Evolutionary conservation across 2,329 filamentous ascomycete genomes (phyloP).

Genomic region (Davidsoniella eucalypti): DNA sequence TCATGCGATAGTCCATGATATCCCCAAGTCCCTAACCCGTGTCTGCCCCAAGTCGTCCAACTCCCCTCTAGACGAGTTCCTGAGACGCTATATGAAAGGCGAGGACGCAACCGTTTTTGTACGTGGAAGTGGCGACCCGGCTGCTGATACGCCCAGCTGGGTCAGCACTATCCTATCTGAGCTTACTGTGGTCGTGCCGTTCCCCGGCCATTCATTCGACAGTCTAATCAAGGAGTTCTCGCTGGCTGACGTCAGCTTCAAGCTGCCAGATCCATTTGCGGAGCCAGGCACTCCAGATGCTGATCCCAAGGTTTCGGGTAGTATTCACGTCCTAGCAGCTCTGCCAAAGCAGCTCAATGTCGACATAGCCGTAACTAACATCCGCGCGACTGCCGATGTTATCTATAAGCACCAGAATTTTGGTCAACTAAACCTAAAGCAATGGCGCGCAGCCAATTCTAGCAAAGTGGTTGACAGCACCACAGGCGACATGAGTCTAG

Average conservation of each 20-base stretch:
- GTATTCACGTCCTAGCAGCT: slow-evolving; percentile 60
- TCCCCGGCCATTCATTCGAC: slow-evolving; percentile 68
- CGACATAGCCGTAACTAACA: slow-evolving; percentile 56
- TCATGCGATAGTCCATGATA: slow-evolving; percentile 51
- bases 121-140: slow-evolving; percentile 54
- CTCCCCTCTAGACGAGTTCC: slow-evolving; percentile 70
- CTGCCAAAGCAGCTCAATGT: slow-evolving; percentile 81
- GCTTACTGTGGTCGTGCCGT: slow-evolving; percentile 67
- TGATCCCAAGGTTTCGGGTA: slow-evolving; percentile 66
- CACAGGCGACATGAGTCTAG: slow-evolving; percentile 42
- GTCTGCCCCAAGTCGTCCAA: slow-evolving; percentile 60
- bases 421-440: slow-evolving; percentile 58
- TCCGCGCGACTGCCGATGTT: slow-evolving; percentile 65
- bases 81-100: slow-evolving; percentile 69
- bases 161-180: slow-evolving; percentile 63
- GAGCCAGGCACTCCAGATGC: slow-evolving; percentile 57
- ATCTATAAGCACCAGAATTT: slow-evolving; percentile 64
- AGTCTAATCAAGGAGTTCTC: slow-evolving; percentile 78
- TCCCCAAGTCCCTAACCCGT: slow-evolving; percentile 57
- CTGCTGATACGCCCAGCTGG: slow-evolving; percentile 58
- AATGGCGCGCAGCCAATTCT: slow-evolving; percentile 78
- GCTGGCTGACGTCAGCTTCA: slow-evolving; percentile 70
- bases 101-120: slow-evolving; percentile 66
- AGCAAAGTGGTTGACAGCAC: slow-evolving; percentile 42
- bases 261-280: slow-evolving; percentile 63